Conservation (phyloP, 1,284 basidiomycete genomes). For the Inonotus hispidus region DNA sequence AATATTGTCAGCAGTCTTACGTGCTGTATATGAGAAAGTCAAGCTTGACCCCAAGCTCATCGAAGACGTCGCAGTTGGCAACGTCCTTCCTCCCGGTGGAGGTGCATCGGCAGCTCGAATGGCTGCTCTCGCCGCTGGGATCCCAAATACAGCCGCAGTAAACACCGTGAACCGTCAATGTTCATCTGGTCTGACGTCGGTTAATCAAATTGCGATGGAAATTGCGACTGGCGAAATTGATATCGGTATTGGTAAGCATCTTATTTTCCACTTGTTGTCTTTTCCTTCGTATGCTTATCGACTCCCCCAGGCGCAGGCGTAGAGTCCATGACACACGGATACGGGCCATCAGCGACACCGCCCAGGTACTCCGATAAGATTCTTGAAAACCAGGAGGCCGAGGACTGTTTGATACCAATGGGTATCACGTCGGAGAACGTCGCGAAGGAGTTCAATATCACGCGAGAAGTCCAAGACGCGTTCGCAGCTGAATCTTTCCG, state of each 20-base stretch:
- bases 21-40: conserved; percentile 61
- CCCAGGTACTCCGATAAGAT: conserved; percentile 79
- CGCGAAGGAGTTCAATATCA: conserved; percentile 70
- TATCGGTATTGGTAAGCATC: conserved; percentile 79
- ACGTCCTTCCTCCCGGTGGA: conserved; percentile 89
- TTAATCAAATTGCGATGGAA: conserved; percentile 88
- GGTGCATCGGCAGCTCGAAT: conserved; percentile 90
- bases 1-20: conserved; percentile 78
- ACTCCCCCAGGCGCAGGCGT: conserved; percentile 76
- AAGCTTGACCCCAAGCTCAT: conserved; percentile 77
- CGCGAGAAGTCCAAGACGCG: conserved; percentile 74
- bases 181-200: conserved; percentile 85
- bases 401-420: conserved; percentile 95
- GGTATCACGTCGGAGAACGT: conserved; percentile 98
- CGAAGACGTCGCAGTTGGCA: conserved; percentile 89
- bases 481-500: conserved; percentile 86
- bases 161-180: conserved; percentile 95
- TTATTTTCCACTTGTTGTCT: neutral
- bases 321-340: conserved; percentile 92
- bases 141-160: conserved; percentile 77
- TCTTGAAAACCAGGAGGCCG: conserved; percentile 72
- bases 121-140: conserved; percentile 90
- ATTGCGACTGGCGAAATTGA: conserved; percentile 84
- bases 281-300: neutral
- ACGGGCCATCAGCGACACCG: conserved; percentile 66